A percentile compares a stretch with the other conserved stretches of the same genome.
Evolutionary conservation across 441 rosid species (phyloP).

Genomic region (Rhodomyrtus psidioides): DNA sequence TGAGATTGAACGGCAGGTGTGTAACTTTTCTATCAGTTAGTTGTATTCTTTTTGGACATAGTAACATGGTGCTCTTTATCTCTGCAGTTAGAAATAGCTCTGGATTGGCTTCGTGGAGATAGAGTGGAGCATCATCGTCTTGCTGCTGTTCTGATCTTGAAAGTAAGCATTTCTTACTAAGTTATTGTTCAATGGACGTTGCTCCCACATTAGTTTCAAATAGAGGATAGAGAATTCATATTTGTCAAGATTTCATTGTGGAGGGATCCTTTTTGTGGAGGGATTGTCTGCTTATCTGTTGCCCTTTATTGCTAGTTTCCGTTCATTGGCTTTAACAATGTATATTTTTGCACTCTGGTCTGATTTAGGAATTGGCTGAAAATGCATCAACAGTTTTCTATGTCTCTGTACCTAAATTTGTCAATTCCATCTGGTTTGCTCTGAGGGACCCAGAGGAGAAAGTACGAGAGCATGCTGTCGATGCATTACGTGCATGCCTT

Average conservation of each 20-base stretch:
- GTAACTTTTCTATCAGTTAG: slow-evolving; percentile 2
- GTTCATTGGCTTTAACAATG: slow-evolving; percentile 7
- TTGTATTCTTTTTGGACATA: not conserved
- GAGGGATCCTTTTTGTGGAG: not conserved
- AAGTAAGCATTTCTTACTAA: slow-evolving; percentile 37
- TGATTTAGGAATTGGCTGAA: slow-evolving; percentile 91
- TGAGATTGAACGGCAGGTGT: slow-evolving; percentile 94
- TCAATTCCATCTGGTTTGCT: slow-evolving; percentile 97
- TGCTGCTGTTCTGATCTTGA: slow-evolving; percentile 90
- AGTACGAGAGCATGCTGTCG: slow-evolving; percentile 90
- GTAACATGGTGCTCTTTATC: slow-evolving; percentile 6
- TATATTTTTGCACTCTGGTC: not conserved
- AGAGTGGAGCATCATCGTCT: slow-evolving; percentile 87
- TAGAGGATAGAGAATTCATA: not conserved
- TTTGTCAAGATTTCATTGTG: not conserved
- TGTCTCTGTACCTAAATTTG: slow-evolving; percentile 92
- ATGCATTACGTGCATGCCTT: slow-evolving; percentile 99
- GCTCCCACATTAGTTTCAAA: not conserved
- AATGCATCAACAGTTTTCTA: slow-evolving; percentile 98
- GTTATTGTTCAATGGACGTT: not conserved
- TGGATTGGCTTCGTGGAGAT: slow-evolving; percentile 92
- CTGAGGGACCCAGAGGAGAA: slow-evolving; percentile 88
- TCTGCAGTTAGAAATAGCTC: slow-evolving; percentile 71
- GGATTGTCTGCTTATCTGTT: not conserved
- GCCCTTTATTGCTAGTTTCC: not conserved